Base-by-base conservation (phyloP, 2,329 filamentous ascomycete species). In the Fonsecaea pugnacius region DNA sequence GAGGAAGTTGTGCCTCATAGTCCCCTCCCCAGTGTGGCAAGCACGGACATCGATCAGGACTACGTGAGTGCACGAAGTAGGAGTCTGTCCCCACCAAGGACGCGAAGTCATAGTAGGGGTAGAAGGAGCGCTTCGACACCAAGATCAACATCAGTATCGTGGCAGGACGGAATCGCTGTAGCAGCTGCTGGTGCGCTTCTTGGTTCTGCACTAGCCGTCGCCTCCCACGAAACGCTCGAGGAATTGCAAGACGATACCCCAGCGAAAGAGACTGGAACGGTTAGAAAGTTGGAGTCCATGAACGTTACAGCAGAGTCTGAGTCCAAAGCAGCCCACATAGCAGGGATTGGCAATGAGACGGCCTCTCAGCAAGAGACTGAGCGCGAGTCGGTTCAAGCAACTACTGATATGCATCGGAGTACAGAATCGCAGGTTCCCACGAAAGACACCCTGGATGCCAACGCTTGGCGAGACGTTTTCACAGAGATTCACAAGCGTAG, bases 51-150 rank as follows among this genome's bases (percentile, higher is more conserved):
- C 10, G 68, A 73, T 12, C 67, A 69, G 54, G 64, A 57, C 21
- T 70, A 68, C 61, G 67, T 70, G 67, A 71, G 70, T 60, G 69
- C 70, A 48, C 58, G 64, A 57, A 73, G 54, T 65, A 67, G 66
- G 35, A 68, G 66, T 36, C 40, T 59, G 12, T 68, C 66, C 21
- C 58, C 66, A 9, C 38, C 55, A 21, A 52, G 66, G 58, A 21
- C 66, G 9, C 54, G 61, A 55, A 66, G 66, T 59, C 10, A 58
- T 5, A 68, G 66, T 35, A 43, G 64, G 16, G 61, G 62, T 50
- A 51, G 64, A 58, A 58, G 57, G 30, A 63, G 61, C 48, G 32
- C 36, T 32, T 64, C 66, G 40, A 46, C 21, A 5, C 65, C 67
- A 14, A 56, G 66, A 62, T 66, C 63, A 36, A 62, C 62, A 21